A percentile compares a stretch with the other conserved stretches of the same genome.
These are phyloP conservation scores for Ceratocystis papillata DNA, from an alignment of 2,329 filamentous ascomycete species.

Conservation along the genomic window DNA sequence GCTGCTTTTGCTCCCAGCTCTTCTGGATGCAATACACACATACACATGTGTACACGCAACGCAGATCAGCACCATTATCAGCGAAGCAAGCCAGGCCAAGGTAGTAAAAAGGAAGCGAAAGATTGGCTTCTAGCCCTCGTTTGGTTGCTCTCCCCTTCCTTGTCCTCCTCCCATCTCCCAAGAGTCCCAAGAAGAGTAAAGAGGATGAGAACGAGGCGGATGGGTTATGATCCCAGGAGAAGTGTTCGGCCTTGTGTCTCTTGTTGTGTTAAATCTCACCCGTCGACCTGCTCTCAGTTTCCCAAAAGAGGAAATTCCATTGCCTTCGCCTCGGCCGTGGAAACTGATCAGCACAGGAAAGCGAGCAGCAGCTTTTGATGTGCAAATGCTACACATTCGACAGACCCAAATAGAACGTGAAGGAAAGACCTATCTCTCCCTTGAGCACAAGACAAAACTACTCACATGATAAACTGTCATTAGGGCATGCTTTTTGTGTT, in stretches of 20 bases:
- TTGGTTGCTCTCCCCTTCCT: background rate
- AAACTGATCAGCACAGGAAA: no score
- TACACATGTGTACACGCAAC: background rate
- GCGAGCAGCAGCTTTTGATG: no score
- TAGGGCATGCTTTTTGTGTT: no score
- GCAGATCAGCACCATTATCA: constrained; percentile 4
- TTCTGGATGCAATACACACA: background rate
- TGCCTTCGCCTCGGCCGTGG: background rate
- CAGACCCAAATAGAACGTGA: no score
- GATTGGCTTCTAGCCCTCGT: constrained; percentile 7
- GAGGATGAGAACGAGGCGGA: background rate
- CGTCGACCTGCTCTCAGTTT: background rate
- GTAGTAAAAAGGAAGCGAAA: background rate
- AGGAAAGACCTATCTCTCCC: no score
- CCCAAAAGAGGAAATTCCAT: constrained; percentile 6
- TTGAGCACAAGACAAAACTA: no score
- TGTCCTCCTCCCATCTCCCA: background rate
- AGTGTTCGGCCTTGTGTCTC: background rate
- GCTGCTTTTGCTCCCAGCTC: background rate
- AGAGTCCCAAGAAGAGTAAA: constrained; percentile 9
- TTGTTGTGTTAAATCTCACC: background rate
- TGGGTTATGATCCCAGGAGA: background rate
- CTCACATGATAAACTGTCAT: no score
- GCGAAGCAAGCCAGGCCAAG: constrained; percentile 2
- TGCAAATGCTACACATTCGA: no score